Base-by-base conservation (phyloP, 2,329 filamentous ascomycete species). In the Sporothrix dimorphospora region DNA sequence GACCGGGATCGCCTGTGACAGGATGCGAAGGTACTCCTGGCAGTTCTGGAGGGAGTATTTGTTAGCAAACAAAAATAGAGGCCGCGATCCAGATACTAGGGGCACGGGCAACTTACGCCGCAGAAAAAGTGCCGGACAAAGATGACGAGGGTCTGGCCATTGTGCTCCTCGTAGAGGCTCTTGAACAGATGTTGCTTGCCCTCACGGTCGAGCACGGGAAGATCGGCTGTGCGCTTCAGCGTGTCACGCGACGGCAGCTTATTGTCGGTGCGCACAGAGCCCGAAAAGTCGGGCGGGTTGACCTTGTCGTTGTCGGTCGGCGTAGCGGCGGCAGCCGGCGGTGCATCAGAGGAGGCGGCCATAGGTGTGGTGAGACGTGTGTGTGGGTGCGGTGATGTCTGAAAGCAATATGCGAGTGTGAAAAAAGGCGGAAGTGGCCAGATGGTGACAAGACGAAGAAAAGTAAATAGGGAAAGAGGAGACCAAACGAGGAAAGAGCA, bases 51-150 rank as follows among this genome's bases (percentile, higher is more conserved):
- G 1, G 16, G n/a, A 19, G 2, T 19, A 9, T 0, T 19, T 0
- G 7, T 34, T 2, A 55, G 27, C 14, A 14, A 42, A 7, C 2
- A 45, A 16, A 27, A 40, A 40, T 1, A 49, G 27, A 9, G 1
- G 21, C 16, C 51, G 30, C 42, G 19, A 51, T 21, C n/a, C 24
- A 42, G 19, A 12, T 2, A 40, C 27, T 19, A 38, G 27, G 27
- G 61, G 57, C 9, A 51, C 30, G 59, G 47, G 42, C 42, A 8
- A 61, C 90, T 80, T 85, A 93, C 91, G 47, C 91, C 91, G 78
- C 92, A 94, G 84, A 92, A 94, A 81, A 94, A 94, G 81, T 94
- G 92, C 59, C 92, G 87, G 72, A 94, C 85, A 78, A 94, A 94
- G 75, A 94, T 88, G 55, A 94, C 81, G 42, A 94, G 83, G 38